Conservation (phyloP, 75 land plant species). For the Pseudotsuga menziesii region DNA sequence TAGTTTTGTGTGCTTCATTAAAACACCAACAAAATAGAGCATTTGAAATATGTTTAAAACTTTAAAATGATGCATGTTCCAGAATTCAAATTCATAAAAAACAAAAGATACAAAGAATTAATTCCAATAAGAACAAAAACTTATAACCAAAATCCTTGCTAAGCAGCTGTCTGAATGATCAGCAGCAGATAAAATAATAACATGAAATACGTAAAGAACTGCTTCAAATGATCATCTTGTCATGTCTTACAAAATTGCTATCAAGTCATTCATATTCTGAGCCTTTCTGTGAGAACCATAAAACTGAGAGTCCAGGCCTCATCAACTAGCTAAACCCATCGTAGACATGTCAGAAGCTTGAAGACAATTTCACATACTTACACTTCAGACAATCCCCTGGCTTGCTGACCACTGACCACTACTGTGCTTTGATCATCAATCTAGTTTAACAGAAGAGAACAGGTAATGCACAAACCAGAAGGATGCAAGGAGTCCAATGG, state of each 20-base stretch:
- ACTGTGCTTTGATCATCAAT: constrained; percentile 16
- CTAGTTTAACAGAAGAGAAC: constrained; percentile 61
- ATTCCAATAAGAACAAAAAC: neutral
- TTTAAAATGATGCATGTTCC: neutral
- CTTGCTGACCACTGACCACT: neutral
- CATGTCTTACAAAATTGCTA: constrained; percentile 6
- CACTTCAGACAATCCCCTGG: neutral
- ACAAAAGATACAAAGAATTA: neutral
- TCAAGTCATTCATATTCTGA: constrained; percentile 9
- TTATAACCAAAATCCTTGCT: neutral
- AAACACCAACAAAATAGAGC: neutral
- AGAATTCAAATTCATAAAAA: neutral
- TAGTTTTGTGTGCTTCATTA: neutral
- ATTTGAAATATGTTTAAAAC: neutral
- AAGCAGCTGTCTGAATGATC: neutral
- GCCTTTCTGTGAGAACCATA: neutral
- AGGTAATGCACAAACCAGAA: constrained; percentile 63
- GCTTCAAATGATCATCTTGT: constrained; percentile 6
- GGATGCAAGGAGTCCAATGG: constrained; percentile 50
- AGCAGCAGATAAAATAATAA: constrained; percentile 9
- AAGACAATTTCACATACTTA: neutral
- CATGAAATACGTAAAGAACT: neutral
- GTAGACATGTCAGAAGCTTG: neutral
- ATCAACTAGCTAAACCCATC: neutral
- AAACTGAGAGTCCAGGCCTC: neutral